Evolutionary conservation across 1,284 basidiomycete genomes (phyloP), one percentile per base, ranked within the genome.

Genomic region (Fomitopsis schrenkii): DNA sequence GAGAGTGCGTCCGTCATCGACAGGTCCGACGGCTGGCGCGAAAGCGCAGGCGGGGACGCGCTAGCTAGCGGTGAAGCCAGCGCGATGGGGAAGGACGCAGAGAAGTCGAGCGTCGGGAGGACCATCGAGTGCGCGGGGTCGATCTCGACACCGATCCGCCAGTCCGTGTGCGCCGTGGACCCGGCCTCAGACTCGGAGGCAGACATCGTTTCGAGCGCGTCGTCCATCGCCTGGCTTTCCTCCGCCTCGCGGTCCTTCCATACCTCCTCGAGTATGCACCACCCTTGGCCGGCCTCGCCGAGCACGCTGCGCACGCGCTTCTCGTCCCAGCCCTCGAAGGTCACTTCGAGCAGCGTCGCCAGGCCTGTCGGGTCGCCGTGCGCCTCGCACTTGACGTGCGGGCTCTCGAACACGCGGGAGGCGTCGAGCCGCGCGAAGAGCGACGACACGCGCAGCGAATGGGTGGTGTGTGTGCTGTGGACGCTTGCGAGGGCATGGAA

Each of bases 91-190:
- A 75, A 75, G 26, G 71, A 73, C 14, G 76, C 72, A 0, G 87
- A 88, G 65, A 91, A 81, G 70, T 91, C 88, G 59, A 91, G 78
- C 0, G 84, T 88, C 2, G 90, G 90, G 15, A 92, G 72, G 12
- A 91, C 74, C 62, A 91, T 80, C 2, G 85, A 86, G 38, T 78
- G 74, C 1, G 85, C 72, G 1, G 84, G 82, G 68, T 87, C 83
- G 55, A 73, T 73, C 68, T 86, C 83, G 55, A 72, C 73, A 57
- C 59, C 71, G 3, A 59, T 55, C 10, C 26, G 56, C 45, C 59
- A 60, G 17, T 59, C 42, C 1, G 57, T 52, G 35, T 60, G 54
- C 30, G 30, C 8, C 12, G 55, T 62, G 58, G 60, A 63, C 68
- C 72, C 33, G 38, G 14, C 38, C 38, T 40, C 38, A 4, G 38